A percentile compares a stretch with the other conserved stretches of the same genome.
These are phyloP conservation scores for Coemansia javaensis DNA, from an alignment of 192 early-diverging fungal genomes.

Conservation along the genomic window DNA sequence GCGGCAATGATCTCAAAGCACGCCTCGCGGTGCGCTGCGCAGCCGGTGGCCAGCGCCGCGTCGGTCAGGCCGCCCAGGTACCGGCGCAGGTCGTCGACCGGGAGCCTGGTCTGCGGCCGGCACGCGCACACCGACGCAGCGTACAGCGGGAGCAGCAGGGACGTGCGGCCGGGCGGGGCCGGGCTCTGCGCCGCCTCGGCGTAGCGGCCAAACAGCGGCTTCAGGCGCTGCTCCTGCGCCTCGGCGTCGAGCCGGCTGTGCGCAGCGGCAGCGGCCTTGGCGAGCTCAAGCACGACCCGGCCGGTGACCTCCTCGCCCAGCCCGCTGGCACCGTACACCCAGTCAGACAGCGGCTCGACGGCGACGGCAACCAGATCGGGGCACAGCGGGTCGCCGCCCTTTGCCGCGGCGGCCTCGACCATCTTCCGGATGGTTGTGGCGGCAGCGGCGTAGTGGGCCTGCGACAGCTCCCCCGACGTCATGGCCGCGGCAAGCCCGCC, in stretches of 20 bases:
- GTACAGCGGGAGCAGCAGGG: slow-evolving; percentile 24
- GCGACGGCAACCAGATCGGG: slow-evolving; percentile 9
- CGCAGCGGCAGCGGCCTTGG: slow-evolving; percentile 14
- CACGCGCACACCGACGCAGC: slow-evolving; percentile 38
- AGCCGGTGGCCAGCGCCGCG: slow-evolving; percentile 37
- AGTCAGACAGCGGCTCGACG: slow-evolving; percentile 21
- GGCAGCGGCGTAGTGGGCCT: slow-evolving; percentile 11
- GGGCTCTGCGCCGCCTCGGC: background rate
- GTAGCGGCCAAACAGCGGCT: slow-evolving; percentile 20
- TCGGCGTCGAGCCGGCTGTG: slow-evolving; percentile 24
- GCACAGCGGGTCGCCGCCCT: background rate
- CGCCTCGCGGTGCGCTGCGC: slow-evolving; percentile 46
- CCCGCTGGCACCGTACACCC: slow-evolving; percentile 1
- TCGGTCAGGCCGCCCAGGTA: slow-evolving; percentile 46
- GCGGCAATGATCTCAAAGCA: slow-evolving; percentile 58
- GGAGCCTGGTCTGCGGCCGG: slow-evolving; percentile 47
- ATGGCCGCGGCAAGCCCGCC: slow-evolving; percentile 13
- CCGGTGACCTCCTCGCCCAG: background rate
- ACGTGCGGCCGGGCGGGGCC: background rate
- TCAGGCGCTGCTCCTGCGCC: slow-evolving; percentile 15
- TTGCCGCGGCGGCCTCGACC: slow-evolving; percentile 10
- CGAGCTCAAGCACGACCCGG: slow-evolving; percentile 23
- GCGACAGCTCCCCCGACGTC: slow-evolving; percentile 8
- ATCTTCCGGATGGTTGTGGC: slow-evolving; percentile 41
- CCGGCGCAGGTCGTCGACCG: slow-evolving; percentile 44